Evolutionary conservation across 2,329 filamentous ascomycete species (phyloP).

Genomic region (Fusarium praegraminearum): DNA sequence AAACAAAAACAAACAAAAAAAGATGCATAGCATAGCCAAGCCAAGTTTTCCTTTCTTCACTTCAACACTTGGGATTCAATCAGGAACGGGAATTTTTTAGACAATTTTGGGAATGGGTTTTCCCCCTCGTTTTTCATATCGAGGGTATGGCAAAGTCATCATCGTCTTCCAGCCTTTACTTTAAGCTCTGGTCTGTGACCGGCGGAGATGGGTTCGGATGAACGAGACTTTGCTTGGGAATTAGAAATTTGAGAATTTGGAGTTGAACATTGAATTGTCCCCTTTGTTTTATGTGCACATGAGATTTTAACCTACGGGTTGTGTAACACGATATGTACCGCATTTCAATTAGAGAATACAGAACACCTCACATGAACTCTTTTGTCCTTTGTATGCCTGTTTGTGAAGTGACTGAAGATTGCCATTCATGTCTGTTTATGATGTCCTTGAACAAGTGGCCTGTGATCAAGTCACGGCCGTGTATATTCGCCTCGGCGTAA

Average conservation of each 20-base stretch:
- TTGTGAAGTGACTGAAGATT: not conserved
- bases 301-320: slow-evolving; percentile 26
- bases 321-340: slow-evolving; percentile 27
- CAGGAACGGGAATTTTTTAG: slow-evolving; percentile 6
- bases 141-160: slow-evolving; percentile 5
- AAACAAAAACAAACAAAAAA: not conserved
- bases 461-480: not conserved
- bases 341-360: slow-evolving; percentile 29
- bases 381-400: not conserved
- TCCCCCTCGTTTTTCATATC: slow-evolving; percentile 17
- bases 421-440: not conserved
- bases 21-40: not conserved
- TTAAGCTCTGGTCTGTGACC: slow-evolving; percentile 30
- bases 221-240: slow-evolving; percentile 1
- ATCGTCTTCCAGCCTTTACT: not conserved
- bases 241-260: slow-evolving; percentile 32
- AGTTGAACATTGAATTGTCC: slow-evolving; percentile 31
- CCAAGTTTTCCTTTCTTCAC: slow-evolving; percentile 14
- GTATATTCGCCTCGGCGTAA: not conserved
- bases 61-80: slow-evolving; percentile 6
- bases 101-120: slow-evolving; percentile 18
- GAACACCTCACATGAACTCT: slow-evolving; percentile 3
- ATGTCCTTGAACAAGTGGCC: not conserved
- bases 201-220: not conserved
- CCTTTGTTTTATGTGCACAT: slow-evolving; percentile 43